phyloP scores from a whole-genome alignment of 2,329 filamentous ascomycete genomes.

The Hymenoscyphus salicellus region DNA sequence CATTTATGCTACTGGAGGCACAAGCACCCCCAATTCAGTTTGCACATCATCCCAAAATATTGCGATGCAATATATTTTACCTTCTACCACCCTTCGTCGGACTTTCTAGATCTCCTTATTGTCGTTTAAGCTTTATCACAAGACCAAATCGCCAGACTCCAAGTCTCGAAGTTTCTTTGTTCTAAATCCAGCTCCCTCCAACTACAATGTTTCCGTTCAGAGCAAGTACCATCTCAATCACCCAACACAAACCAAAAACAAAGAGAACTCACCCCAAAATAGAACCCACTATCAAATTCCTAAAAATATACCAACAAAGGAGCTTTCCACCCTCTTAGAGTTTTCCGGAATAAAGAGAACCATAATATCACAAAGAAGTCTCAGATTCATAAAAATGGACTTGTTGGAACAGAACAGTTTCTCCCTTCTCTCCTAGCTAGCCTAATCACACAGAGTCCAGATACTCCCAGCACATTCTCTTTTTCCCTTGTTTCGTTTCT shows the following conservation, averaged over 20 bases:
- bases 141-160: too few relatives aligned
- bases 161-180: neutral
- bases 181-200: neutral
- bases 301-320: neutral
- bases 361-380: slow-evolving; percentile 10
- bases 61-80: too few relatives aligned
- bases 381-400: slow-evolving; percentile 14
- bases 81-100: too few relatives aligned
- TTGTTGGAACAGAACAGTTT: slow-evolving; percentile 1
- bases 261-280: neutral
- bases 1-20: too few relatives aligned
- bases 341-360: slow-evolving; percentile 5
- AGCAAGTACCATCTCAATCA: neutral
- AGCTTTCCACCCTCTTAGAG: neutral
- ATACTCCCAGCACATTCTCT: slow-evolving; percentile 10
- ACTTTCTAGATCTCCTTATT: too few relatives aligned
- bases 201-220: neutral
- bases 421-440: neutral
- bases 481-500: slow-evolving; percentile 11
- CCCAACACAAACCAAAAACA: neutral
- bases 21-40: too few relatives aligned
- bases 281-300: neutral
- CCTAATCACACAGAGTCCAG: slow-evolving; percentile 6
- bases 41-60: too few relatives aligned
- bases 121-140: too few relatives aligned